phyloP scores from a whole-genome alignment of 202 grass and related monocot species.

The Digitaria exilis region DNA sequence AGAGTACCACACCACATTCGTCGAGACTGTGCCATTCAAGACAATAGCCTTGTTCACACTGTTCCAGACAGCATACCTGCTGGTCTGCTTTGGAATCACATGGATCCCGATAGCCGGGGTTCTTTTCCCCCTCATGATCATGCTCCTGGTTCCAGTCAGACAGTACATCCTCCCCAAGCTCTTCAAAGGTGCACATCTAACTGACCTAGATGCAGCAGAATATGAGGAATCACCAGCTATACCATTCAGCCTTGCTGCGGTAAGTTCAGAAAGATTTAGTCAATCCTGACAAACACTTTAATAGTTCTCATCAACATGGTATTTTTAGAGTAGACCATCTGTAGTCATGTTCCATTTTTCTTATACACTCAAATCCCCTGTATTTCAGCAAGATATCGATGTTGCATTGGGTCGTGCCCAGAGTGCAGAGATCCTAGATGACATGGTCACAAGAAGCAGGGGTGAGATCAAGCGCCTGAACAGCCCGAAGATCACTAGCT shows the following conservation, averaged over 20 bases:
- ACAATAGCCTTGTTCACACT: conserved; percentile 88
- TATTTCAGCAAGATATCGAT: conserved; percentile 71
- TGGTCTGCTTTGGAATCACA: conserved; percentile 93
- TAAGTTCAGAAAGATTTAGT: conserved; percentile 39
- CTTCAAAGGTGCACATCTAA: conserved; percentile 97
- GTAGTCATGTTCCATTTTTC: conserved; percentile 29
- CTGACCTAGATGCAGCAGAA: conserved; percentile 86
- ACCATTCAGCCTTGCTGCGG: conserved; percentile 68
- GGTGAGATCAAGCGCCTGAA: conserved; percentile 90
- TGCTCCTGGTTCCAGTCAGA: conserved; percentile 90
- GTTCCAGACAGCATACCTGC: conserved; percentile 81
- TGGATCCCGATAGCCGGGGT: conserved; percentile 98
- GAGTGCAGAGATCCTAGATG: conserved; percentile 81
- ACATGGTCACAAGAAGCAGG: conserved; percentile 86
- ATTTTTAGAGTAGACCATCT: background rate
- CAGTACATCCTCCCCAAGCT: conserved; percentile 94
- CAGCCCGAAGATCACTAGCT: conserved; percentile 93
- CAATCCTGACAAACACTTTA: background rate
- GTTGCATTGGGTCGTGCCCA: conserved; percentile 48
- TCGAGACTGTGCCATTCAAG: conserved; percentile 97
- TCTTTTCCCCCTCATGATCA: conserved; percentile 99
- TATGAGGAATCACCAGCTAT: conserved; percentile 92
- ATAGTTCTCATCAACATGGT: background rate
- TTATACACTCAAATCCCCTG: background rate
- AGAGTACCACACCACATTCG: conserved; percentile 90